phyloP scores from a whole-genome alignment of 805 yeast species.

The Starmerella vitae region DNA sequence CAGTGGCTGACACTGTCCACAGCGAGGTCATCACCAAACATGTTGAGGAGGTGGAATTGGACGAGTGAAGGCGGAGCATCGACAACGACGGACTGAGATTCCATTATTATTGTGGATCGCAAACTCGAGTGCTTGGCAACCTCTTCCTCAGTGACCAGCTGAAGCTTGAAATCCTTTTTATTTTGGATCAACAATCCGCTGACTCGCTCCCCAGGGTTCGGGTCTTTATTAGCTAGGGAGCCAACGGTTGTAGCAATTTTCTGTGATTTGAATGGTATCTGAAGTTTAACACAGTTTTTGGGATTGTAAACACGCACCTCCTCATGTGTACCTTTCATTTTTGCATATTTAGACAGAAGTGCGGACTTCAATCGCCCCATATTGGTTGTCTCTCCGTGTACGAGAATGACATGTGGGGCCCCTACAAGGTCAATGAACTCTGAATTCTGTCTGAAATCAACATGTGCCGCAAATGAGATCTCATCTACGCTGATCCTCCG shows the following conservation, averaged over 20 bases:
- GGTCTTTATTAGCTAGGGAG: constrained; percentile 30
- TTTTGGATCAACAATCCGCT: constrained; percentile 75
- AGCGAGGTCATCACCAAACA: constrained; percentile 74
- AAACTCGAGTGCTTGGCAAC: constrained; percentile 78
- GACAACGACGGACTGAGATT: constrained; percentile 63
- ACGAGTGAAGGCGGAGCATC: constrained; percentile 71
- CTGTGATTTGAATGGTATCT: constrained; percentile 64
- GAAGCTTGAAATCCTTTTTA: constrained; percentile 68
- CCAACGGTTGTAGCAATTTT: constrained; percentile 72
- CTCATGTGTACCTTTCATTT: constrained; percentile 67
- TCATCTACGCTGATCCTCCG: constrained; percentile 81
- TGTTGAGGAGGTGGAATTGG: constrained; percentile 81
- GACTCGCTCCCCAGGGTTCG: constrained; percentile 34
- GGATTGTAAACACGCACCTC: constrained; percentile 91
- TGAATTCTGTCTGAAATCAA: constrained; percentile 85
- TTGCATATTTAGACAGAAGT: constrained; percentile 67
- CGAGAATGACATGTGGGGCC: constrained; percentile 75
- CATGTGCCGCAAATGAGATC: constrained; percentile 98
- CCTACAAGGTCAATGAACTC: constrained; percentile 79
- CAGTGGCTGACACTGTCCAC: constrained; percentile 22
- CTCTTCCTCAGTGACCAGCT: constrained; percentile 70
- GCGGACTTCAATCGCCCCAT: constrained; percentile 97
- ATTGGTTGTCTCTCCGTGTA: constrained; percentile 96
- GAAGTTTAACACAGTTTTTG: constrained; percentile 69
- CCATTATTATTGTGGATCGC: constrained; percentile 71